Percentiles rank a stretch among this genome's conserved stretches.
phyloP scores from a whole-genome alignment of 768 basidiomycete species.

The Pulveroboletus sp. region DNA sequence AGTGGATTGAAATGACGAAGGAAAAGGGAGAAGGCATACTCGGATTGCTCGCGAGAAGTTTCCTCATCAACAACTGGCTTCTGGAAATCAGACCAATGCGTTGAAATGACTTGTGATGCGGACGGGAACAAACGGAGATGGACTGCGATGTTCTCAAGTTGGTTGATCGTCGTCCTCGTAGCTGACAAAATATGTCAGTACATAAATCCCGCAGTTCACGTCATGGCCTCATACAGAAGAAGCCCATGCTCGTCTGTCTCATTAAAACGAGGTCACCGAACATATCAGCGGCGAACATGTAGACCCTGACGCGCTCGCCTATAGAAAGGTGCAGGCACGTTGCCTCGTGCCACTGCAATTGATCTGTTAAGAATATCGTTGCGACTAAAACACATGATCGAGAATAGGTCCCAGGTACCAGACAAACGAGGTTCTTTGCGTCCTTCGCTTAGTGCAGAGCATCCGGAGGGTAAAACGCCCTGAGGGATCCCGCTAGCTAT shows the following conservation, averaged over 20 bases:
- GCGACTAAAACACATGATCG: slow-evolving; percentile 10
- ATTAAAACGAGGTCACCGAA: slow-evolving; percentile 22
- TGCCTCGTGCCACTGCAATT: slow-evolving; percentile 9
- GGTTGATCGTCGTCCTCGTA: neutral
- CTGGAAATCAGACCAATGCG: slow-evolving; percentile 10
- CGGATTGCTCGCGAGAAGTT: slow-evolving; percentile 10
- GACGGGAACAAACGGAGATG: slow-evolving; percentile 3
- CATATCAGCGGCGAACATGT: slow-evolving; percentile 12
- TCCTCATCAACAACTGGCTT: slow-evolving; percentile 5
- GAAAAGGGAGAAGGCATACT: slow-evolving; percentile 6
- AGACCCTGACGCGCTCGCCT: slow-evolving; percentile 9
- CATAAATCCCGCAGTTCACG: neutral
- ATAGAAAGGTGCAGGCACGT: slow-evolving; percentile 15
- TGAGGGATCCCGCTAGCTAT: slow-evolving; percentile 13
- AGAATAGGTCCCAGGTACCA: slow-evolving; percentile 5
- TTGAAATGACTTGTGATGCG: neutral
- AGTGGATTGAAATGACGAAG: slow-evolving; percentile 3
- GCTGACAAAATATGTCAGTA: slow-evolving; percentile 3
- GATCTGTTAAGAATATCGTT: slow-evolving; percentile 12
- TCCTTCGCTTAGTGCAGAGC: slow-evolving; percentile 1
- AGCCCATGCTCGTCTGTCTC: slow-evolving; percentile 5
- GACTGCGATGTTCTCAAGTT: neutral
- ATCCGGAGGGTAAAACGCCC: slow-evolving; percentile 7
- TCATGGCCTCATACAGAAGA: slow-evolving; percentile 2
- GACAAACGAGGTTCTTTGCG: slow-evolving; percentile 1